Evolutionary conservation across 139 green algal species (phyloP).

Genomic region (Coelastrella sp.): DNA sequence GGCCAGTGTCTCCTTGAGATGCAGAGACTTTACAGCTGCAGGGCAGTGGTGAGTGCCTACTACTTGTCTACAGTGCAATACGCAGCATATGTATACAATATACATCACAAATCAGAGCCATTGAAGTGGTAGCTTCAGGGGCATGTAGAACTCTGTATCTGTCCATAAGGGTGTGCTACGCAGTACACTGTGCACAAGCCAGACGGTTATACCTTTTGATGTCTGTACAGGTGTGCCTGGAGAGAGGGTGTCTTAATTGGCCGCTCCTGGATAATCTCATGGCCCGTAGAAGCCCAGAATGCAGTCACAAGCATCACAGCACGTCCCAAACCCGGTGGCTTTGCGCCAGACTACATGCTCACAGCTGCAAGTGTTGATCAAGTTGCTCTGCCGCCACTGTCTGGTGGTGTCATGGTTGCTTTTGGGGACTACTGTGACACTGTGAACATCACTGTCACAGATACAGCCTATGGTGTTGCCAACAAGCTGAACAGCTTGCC

Average conservation of each 20-base stretch:
- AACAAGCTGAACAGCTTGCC: conserved; percentile 34
- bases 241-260: background rate
- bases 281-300: background rate
- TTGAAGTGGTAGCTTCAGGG: no score
- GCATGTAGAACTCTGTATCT: no score
- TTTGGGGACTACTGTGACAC: conserved; percentile 19
- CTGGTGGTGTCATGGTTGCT: background rate
- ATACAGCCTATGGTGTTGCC: conserved; percentile 8
- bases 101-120: no score
- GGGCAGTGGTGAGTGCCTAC: background rate
- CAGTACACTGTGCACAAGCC: no score
- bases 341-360: background rate
- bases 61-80: no score
- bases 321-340: background rate
- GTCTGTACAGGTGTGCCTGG: background rate
- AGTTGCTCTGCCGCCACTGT: background rate
- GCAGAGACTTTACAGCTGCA: background rate
- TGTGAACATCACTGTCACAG: background rate
- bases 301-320: background rate
- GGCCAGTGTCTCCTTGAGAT: background rate
- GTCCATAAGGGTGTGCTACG: no score
- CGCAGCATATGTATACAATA: no score
- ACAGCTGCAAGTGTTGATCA: background rate
- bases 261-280: conserved; percentile 9
- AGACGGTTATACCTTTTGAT: no score